Conservation (phyloP, 371 early-diverging fungal genomes). For the Mucor lusitanicus region DNA sequence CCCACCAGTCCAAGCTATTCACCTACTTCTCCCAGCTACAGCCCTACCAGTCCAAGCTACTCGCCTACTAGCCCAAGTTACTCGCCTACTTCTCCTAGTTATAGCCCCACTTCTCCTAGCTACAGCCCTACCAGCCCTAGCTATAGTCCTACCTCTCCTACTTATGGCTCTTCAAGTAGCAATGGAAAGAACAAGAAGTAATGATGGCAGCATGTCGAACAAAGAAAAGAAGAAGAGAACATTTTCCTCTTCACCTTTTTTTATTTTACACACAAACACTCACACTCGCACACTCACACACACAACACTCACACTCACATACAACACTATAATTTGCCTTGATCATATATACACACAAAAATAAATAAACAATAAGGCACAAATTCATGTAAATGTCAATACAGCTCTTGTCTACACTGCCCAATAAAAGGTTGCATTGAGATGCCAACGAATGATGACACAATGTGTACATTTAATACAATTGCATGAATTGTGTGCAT, state of each 20-base stretch:
- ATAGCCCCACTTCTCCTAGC: slow-evolving; percentile 59
- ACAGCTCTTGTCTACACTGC: background rate
- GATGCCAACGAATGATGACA: background rate
- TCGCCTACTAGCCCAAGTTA: slow-evolving; percentile 86
- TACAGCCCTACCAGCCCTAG: slow-evolving; percentile 62
- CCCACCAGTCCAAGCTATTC: slow-evolving; percentile 55
- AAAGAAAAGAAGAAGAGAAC: background rate
- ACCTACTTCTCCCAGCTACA: slow-evolving; percentile 63
- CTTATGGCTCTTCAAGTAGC: slow-evolving; percentile 65
- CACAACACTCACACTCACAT: too few relatives aligned
- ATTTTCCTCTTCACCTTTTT: background rate
- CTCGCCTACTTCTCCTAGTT: slow-evolving; percentile 75
- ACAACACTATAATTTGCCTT: background rate
- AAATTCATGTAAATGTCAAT: background rate
- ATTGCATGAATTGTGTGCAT: background rate
- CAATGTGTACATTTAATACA: background rate
- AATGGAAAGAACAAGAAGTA: slow-evolving; percentile 3
- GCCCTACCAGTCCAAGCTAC: slow-evolving; percentile 67
- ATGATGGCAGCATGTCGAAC: background rate
- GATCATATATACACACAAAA: slow-evolving; percentile 1
- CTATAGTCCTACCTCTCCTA: slow-evolving; percentile 60
- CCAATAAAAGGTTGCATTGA: too few relatives aligned
- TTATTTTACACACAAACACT: too few relatives aligned
- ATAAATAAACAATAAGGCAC: background rate
- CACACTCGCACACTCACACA: too few relatives aligned